phyloP scores from a whole-genome alignment of 306 rosid species.

The Rubus idaeus region DNA sequence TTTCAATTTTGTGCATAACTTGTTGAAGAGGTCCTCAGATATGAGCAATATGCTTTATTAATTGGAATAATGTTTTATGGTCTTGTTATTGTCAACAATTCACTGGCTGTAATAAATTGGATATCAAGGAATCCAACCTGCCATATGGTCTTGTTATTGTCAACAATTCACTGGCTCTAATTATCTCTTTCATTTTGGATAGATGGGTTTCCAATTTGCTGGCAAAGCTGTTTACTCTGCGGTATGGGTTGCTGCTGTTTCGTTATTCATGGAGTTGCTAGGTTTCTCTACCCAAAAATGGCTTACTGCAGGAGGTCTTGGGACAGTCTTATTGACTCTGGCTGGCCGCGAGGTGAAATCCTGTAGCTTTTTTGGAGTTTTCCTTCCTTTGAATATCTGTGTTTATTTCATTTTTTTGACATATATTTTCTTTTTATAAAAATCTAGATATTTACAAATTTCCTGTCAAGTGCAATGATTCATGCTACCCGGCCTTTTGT shows the following conservation, averaged over 20 bases:
- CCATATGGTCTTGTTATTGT: too few relatives aligned
- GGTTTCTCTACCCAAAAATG: constrained; percentile 96
- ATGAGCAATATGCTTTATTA: not conserved
- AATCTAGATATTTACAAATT: constrained; percentile 88
- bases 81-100: not conserved
- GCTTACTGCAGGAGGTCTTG: constrained; percentile 99
- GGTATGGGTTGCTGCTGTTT: constrained; percentile 91
- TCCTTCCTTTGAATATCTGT: constrained; percentile 12
- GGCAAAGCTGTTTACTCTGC: constrained; percentile 90
- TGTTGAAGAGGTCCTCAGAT: not conserved
- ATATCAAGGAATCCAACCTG: not conserved
- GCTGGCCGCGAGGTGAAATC: constrained; percentile 92
- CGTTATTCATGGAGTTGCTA: constrained; percentile 90
- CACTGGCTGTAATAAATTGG: not conserved
- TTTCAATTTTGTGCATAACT: not conserved
- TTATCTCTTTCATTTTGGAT: constrained; percentile 28
- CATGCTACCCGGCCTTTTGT: constrained; percentile 97
- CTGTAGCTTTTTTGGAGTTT: constrained; percentile 11
- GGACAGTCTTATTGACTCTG: constrained; percentile 94
- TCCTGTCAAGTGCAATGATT: constrained; percentile 93
- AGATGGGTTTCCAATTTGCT: constrained; percentile 98
- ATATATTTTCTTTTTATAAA: constrained; percentile 17
- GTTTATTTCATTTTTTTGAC: constrained; percentile 25
- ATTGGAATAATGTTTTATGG: not conserved
- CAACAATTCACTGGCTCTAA: constrained; percentile 16